Evolutionary conservation across 2,329 filamentous ascomycete species (phyloP), one percentile per base, ranked within the genome.

Genomic region (Paecilomyces niveus): DNA sequence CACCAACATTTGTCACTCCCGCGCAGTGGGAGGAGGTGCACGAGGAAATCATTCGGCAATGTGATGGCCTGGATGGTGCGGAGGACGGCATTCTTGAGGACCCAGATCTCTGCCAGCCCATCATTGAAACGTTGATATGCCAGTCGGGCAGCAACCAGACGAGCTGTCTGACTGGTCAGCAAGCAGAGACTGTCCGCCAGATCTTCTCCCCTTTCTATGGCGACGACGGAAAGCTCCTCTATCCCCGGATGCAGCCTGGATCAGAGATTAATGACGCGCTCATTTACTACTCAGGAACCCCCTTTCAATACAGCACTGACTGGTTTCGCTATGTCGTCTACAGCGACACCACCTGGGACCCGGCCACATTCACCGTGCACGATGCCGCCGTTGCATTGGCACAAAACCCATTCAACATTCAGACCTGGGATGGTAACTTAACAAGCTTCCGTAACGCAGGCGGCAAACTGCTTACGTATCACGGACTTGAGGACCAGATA

Each of bases 391-490:
- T 70, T 10, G 73, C 75, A 1, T 54, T 72, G 11, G 66, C 63
- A 1, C 70, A 70, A 58, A 63, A 83, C 60, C 80, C 81, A 0
- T 81, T 78, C 49, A 75, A 81, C 56, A 77, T 80, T 6, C 78
- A 77, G 5, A 74, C 74, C 0, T 57, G 65, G 21, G 66, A 76
- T 51, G 70, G 75, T 1, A 70, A 78, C 59, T 66, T 80, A 0
- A 66, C 68, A 0, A 63, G 54, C 0, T 80, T 79, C 63, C 68
- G 67, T 29, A 54, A 63, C 0, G 58, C 62, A 1, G 76, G 74
- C 0, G 75, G 71, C 1, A 80, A 79, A 59, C 70, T 80, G 64
- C 68, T 80, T 15, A 73, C 70, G 1, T 79, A 72, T 71, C 76
- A 79, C 55, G 78, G 77, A 0, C 60, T 75, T 6, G 69, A 68